phyloP scores from a whole-genome alignment of 2,329 filamentous ascomycete species.

The Trichoderma gracile region DNA sequence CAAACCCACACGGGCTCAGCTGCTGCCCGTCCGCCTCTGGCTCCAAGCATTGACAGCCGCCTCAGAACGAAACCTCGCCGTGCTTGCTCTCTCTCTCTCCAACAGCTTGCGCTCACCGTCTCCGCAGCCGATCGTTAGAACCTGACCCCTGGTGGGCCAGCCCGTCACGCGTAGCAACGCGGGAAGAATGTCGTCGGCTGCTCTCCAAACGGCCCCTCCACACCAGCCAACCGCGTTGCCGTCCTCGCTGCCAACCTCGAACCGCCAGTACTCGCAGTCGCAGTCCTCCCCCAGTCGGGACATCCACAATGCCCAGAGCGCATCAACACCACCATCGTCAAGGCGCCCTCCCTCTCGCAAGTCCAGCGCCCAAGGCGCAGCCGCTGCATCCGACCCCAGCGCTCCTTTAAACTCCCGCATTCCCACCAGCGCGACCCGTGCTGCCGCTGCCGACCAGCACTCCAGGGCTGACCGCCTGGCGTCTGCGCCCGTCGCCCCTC shows the following conservation, averaged over 20 bases:
- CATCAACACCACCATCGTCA: conserved; percentile 54
- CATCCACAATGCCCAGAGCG: conserved; percentile 56
- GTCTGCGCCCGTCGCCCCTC: conserved; percentile 71
- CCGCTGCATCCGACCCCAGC: conserved; percentile 40
- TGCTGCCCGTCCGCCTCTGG: not conserved
- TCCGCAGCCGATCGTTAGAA: conserved; percentile 4
- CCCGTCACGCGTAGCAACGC: conserved; percentile 28
- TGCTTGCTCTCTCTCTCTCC: not conserved
- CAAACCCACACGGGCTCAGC: not conserved
- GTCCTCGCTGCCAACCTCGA: conserved; percentile 51
- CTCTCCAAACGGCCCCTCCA: conserved; percentile 60
- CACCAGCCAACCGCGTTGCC: conserved; percentile 55
- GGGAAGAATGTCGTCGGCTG: conserved; percentile 53
- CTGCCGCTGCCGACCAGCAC: conserved; percentile 46
- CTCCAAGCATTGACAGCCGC: not conserved
- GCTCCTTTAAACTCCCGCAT: conserved; percentile 52
- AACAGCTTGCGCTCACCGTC: not conserved
- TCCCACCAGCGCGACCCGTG: conserved; percentile 45
- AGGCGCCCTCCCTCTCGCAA: conserved; percentile 55
- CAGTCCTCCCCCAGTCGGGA: conserved; percentile 57
- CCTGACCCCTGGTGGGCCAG: conserved; percentile 17
- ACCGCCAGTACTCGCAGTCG: conserved; percentile 53
- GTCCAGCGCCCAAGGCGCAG: conserved; percentile 52
- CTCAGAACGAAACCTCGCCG: not conserved
- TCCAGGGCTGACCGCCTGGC: conserved; percentile 54